Evolutionary conservation across 208 protist genomes (phyloP).

Genomic region (Lotmaria passim): DNA sequence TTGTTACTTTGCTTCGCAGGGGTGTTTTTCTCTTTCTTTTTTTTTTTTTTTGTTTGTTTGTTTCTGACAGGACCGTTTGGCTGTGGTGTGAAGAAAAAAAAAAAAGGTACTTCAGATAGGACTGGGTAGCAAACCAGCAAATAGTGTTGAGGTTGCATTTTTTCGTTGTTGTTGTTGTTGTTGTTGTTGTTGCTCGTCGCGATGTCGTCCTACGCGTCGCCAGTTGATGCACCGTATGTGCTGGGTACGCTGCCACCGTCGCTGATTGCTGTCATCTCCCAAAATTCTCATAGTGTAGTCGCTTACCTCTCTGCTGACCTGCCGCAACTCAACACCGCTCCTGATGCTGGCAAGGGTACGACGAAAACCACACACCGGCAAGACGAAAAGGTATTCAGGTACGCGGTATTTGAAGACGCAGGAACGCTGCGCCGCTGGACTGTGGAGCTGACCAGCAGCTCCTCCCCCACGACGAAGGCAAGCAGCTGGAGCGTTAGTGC

Average conservation of each 20-base stretch:
- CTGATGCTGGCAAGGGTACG: not conserved
- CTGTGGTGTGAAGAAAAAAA: no score
- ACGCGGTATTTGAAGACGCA: constrained; percentile 15
- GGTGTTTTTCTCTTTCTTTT: no score
- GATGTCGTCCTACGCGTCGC: not conserved
- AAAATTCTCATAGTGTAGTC: not conserved
- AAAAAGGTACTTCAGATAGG: no score
- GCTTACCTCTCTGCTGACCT: constrained; percentile 5
- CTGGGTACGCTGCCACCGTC: constrained; percentile 9
- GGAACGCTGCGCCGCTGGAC: constrained; percentile 13
- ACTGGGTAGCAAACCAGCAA: no score
- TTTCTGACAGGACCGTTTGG: no score
- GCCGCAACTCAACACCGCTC: not conserved
- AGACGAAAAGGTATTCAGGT: not conserved
- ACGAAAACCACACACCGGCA: no score
- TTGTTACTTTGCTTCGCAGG: no score
- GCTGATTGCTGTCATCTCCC: not conserved
- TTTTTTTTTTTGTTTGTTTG: no score
- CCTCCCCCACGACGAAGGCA: not conserved
- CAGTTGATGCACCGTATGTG: not conserved
- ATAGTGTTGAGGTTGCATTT: no score
- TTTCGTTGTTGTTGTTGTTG: not conserved
- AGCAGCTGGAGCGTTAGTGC: not conserved
- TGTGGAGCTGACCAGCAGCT: constrained; percentile 6
- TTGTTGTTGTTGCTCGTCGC: not conserved